Evolutionary conservation across 1,284 basidiomycete species (phyloP), one percentile per base, ranked within the genome.

Genomic region (Cryptococcus sp.): DNA sequence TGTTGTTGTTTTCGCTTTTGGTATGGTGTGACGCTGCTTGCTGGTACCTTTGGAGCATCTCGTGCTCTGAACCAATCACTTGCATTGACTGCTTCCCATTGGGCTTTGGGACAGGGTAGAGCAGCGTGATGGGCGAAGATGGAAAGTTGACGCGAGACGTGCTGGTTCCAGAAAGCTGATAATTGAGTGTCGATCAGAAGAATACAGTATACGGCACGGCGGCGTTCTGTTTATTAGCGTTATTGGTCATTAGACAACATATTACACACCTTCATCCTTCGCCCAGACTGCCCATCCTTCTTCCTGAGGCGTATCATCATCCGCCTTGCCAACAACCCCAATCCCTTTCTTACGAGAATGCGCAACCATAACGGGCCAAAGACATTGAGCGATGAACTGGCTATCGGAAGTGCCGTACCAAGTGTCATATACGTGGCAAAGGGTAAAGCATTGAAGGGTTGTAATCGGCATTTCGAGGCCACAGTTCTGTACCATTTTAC

Each of bases 261-360:
- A 16, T 34, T 16, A 34, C 32, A 31, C n/a, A 66, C 63, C 63
- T 43, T 67, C 65, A 31, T 69, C 69, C 49, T 69, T 66, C n/a
- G 69, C 69, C 69, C 69, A 72, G 5, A 55, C 49, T 5, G 55
- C 46, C 69, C 69, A 72, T 4, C 63, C 65, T n/a, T 61, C 59
- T 34, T 64, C 59, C 13, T 59, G 53, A 25, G 55, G 55, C 3
- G 41, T 51, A 19, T 64, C 62, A 5, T 46, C 41, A 7, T 60
- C 59, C 31, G 59, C 39, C 43, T 47, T 53, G 14, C 59, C 62
- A 13, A 49, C 47, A 4, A 69, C 68, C 5, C 69, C 69, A 24
- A 72, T 69, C 9, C 69, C 69, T 49, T 70, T 68, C 50, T 68
- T 70, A 37, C 69, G 54, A 24, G 61, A 61, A 52, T 72, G 69